Evolutionary conservation across 1,284 basidiomycete species (phyloP).

Genomic region (Rugosomyces carneus): DNA sequence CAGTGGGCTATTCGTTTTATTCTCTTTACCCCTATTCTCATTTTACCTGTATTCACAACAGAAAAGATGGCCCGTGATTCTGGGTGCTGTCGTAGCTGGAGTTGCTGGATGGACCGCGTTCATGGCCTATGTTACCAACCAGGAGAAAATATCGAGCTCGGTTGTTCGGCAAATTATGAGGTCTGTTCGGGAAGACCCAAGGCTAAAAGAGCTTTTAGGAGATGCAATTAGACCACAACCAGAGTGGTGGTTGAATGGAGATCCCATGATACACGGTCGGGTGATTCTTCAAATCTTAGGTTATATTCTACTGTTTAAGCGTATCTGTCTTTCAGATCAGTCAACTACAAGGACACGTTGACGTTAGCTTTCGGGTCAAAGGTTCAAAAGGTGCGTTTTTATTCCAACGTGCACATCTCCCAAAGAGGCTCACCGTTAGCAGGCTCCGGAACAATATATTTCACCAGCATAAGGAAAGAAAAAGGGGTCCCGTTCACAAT

Average conservation of each 20-base stretch:
- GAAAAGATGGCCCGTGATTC: constrained; percentile 55
- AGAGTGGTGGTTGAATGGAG: constrained; percentile 72
- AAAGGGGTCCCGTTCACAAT: constrained; percentile 68
- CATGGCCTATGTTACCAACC: constrained; percentile 63
- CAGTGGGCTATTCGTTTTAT: not conserved
- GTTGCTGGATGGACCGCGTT: constrained; percentile 62
- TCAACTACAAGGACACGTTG: constrained; percentile 68
- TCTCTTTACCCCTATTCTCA: not conserved
- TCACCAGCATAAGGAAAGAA: constrained; percentile 73
- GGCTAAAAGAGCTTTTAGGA: constrained; percentile 50
- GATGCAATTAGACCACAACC: constrained; percentile 67
- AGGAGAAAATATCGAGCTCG: constrained; percentile 73
- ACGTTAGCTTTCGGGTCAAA: constrained; percentile 68
- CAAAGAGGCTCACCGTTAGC: not conserved
- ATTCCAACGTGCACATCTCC: not conserved
- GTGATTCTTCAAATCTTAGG: too few species aligned
- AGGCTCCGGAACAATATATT: constrained; percentile 73
- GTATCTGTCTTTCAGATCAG: too few species aligned
- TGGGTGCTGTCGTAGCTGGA: constrained; percentile 46
- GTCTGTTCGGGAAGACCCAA: constrained; percentile 45
- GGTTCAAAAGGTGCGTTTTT: constrained; percentile 54
- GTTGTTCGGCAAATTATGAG: constrained; percentile 62
- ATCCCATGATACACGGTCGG: constrained; percentile 63
- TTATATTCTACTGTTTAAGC: too few species aligned
- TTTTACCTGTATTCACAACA: constrained; percentile 12